A percentile compares a stretch with the other conserved stretches of the same genome.
Conservation (phyloP, 202 grass and related monocot genomes). For the Carex arenaria region DNA sequence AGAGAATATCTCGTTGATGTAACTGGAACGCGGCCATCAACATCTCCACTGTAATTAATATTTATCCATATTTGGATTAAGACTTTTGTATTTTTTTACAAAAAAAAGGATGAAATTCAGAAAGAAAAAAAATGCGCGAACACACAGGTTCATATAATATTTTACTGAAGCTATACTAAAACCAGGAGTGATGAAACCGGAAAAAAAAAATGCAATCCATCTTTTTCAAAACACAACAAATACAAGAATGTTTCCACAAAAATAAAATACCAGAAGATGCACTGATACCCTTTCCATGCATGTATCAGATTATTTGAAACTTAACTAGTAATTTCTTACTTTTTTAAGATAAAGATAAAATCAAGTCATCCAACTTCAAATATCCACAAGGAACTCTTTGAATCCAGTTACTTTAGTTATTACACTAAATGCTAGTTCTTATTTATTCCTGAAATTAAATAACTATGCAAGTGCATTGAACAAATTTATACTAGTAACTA, state of each 20-base stretch:
- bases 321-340: no score
- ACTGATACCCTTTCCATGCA: background rate
- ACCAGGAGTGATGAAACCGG: background rate
- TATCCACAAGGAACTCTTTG: no score
- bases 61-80: background rate
- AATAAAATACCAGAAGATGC: no score
- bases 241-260: background rate
- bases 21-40: conserved; percentile 57
- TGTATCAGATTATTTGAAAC: background rate
- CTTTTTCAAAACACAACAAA: background rate
- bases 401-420: no score
- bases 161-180: background rate
- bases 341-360: no score
- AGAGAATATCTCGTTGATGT: conserved; percentile 85
- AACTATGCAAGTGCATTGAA: no score
- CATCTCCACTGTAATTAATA: conserved; percentile 49
- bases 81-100: background rate
- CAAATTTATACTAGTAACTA: background rate
- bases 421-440: no score
- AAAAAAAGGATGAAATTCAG: background rate
- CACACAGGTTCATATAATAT: background rate
- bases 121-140: background rate
- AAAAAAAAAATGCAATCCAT: no score
- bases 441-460: background rate
- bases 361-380: no score